Evolutionary conservation across 768 basidiomycete genomes (phyloP).

Genomic region (Amanita thiersii): DNA sequence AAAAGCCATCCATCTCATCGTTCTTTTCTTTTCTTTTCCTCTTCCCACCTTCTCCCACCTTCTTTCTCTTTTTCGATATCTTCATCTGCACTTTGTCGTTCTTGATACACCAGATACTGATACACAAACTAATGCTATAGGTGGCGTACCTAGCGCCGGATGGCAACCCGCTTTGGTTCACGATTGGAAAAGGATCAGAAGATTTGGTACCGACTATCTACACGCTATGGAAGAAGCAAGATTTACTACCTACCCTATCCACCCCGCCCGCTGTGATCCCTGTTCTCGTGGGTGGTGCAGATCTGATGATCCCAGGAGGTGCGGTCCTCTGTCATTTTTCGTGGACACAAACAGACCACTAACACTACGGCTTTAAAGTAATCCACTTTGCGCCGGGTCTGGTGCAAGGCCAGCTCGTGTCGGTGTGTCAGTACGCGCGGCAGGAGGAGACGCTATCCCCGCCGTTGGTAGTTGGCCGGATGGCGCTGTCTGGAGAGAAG

Average conservation of each 20-base stretch:
- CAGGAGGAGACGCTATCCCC: conserved; percentile 31
- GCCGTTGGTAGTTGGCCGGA: conserved; percentile 70
- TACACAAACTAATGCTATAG: conserved; percentile 24
- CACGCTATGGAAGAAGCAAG: conserved; percentile 68
- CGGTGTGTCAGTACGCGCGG: conserved; percentile 43
- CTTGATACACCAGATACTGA: no score
- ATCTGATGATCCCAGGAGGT: conserved; percentile 88
- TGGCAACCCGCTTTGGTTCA: conserved; percentile 77
- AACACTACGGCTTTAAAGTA: conserved; percentile 37
- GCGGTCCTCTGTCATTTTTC: no score
- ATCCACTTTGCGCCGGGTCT: conserved; percentile 41
- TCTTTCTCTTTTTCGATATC: no score
- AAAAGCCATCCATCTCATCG: no score
- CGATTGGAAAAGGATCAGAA: conserved; percentile 56
- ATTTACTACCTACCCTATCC: conserved; percentile 61
- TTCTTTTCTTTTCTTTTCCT: background rate
- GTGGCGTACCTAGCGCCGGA: conserved; percentile 53
- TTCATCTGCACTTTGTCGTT: no score
- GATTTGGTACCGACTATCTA: conserved; percentile 77
- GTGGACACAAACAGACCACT: no score
- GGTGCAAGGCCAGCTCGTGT: conserved; percentile 45
- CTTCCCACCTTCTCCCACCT: no score
- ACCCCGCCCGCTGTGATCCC: conserved; percentile 69
- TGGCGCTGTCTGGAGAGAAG: conserved; percentile 49
- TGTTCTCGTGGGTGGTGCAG: conserved; percentile 68